Percentiles rank a stretch among this genome's conserved stretches.
Conservation (phyloP, 192 early-diverging fungal genomes). For the Podila clonocystis region DNA sequence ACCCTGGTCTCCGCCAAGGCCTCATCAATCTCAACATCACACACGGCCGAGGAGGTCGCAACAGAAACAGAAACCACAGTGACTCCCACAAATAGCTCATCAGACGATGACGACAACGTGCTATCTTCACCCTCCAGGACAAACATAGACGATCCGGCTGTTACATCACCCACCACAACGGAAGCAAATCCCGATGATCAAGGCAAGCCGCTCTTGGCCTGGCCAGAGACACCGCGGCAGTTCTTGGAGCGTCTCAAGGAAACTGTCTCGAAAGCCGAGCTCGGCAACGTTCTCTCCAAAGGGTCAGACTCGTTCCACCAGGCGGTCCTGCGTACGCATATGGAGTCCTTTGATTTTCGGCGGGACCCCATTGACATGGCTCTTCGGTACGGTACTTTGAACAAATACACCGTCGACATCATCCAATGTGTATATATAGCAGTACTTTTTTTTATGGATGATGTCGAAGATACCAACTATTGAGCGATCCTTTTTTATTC, state of each 20-base stretch:
- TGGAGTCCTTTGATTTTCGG: conserved; percentile 69
- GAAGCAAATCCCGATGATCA: not conserved
- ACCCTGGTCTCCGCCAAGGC: not conserved
- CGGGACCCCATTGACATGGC: conserved; percentile 74
- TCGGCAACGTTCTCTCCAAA: conserved; percentile 65
- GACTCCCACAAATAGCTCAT: not conserved
- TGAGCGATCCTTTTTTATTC: conserved; percentile 6
- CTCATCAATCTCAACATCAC: not conserved
- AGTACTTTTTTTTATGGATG: conserved; percentile 1
- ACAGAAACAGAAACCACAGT: not conserved
- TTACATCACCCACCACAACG: too few species aligned
- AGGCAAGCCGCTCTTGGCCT: not conserved
- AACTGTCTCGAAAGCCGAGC: conserved; percentile 59
- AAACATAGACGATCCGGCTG: not conserved
- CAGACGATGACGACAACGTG: not conserved
- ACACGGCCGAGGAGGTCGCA: not conserved
- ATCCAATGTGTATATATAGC: too few species aligned
- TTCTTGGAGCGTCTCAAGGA: conserved; percentile 56
- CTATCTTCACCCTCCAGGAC: not conserved
- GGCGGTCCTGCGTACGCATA: conserved; percentile 65
- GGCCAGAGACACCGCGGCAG: conserved; percentile 52
- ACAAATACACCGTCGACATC: too few species aligned
- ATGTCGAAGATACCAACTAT: not conserved
- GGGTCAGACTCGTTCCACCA: conserved; percentile 60
- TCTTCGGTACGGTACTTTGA: conserved; percentile 51